Conservation (phyloP, 345 rosid species). For the Pseudoturritis turrita region DNA sequence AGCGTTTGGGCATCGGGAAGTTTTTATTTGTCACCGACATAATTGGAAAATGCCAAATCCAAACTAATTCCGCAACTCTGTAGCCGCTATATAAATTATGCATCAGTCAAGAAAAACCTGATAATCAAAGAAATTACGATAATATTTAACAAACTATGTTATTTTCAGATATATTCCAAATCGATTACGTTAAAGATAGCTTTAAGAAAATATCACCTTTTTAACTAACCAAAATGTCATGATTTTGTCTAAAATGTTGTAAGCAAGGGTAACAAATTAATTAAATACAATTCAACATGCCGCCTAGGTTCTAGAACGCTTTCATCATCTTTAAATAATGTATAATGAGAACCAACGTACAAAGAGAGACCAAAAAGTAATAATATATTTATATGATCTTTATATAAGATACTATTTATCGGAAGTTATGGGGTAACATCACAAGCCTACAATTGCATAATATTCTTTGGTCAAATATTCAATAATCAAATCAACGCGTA, state of each 20-base stretch:
- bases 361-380: neutral
- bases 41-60: too few species aligned
- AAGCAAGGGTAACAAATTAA: neutral
- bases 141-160: neutral
- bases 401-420: neutral
- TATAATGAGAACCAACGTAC: slow-evolving; percentile 3
- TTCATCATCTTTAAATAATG: neutral
- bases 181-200: neutral
- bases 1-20: too few species aligned
- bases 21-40: too few species aligned
- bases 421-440: slow-evolving; percentile 21
- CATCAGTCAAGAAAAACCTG: too few species aligned
- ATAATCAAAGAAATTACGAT: too few species aligned
- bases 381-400: neutral
- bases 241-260: neutral
- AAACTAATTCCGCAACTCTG: too few species aligned
- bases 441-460: slow-evolving; percentile 26
- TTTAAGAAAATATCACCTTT: neutral
- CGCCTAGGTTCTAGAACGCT: slow-evolving; percentile 7
- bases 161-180: neutral
- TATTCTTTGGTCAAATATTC: slow-evolving; percentile 25
- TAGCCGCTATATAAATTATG: too few species aligned
- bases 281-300: neutral
- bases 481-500: slow-evolving; percentile 20
- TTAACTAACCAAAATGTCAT: neutral